Conservation (phyloP, 2,329 filamentous ascomycete genomes). For the Aschersonia sp. region DNA sequence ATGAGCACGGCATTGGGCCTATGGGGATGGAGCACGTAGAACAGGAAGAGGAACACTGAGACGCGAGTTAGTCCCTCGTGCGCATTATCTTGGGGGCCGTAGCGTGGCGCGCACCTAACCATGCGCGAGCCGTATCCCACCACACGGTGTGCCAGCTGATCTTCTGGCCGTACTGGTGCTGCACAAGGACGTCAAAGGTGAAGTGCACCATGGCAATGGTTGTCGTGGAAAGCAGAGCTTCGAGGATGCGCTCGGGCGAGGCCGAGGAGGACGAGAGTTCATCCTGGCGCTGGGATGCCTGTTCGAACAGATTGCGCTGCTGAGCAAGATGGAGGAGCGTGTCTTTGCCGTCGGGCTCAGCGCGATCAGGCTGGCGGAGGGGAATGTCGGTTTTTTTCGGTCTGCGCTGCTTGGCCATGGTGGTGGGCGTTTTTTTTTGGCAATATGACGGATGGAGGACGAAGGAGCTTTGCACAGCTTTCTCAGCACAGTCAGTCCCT, state of each 20-base stretch:
- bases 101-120: constrained; percentile 27
- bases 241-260: constrained; percentile 34
- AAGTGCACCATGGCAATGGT: constrained; percentile 61
- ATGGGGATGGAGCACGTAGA: constrained; percentile 43
- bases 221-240: constrained; percentile 42
- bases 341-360: constrained; percentile 29
- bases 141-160: constrained; percentile 44
- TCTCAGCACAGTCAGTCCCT: too few relatives aligned
- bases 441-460: background rate
- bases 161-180: constrained; percentile 61
- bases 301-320: constrained; percentile 42
- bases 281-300: constrained; percentile 25
- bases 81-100: too few relatives aligned
- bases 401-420: constrained; percentile 36
- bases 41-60: constrained; percentile 39
- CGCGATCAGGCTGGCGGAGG: constrained; percentile 55
- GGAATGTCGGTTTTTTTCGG: constrained; percentile 39
- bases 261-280: constrained; percentile 24
- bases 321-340: constrained; percentile 60
- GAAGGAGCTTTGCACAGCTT: background rate
- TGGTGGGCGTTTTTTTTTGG: background rate
- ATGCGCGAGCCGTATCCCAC: constrained; percentile 35
- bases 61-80: too few relatives aligned
- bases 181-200: constrained; percentile 65
- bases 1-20: constrained; percentile 31